Evolutionary conservation across 148 eudicot species (phyloP), one percentile per base, ranked within the genome.

Genomic region (Amaranthus hypochondriacus): DNA sequence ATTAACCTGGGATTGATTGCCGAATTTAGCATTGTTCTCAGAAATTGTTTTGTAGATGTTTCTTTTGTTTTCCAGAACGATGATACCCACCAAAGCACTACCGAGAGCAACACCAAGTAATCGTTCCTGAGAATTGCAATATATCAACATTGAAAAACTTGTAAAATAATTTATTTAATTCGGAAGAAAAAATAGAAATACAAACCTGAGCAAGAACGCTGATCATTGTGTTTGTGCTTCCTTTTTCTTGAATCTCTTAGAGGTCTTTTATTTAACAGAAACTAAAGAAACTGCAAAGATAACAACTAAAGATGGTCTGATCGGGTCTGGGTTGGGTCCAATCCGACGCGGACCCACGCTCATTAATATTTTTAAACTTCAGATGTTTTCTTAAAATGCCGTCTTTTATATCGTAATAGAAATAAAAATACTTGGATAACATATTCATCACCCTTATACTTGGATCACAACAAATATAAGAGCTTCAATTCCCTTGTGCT

Each of bases 161-260:
- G n/a, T 52, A 28, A 3, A 11, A 21, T 3, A 7, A 12, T 28
- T 11, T 61, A 18, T 18, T 3, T 3, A 62, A 56, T n/a, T 1
- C 3, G 8, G 70, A 64, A 48, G 15, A 66, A 57, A 14, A 4
- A 13, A 56, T 13, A 18, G 14, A 44, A 64, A 62, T 15, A 3
- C 9, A 42, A 4, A 90, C 96, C 88, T 88, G 96, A 75, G 89
- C 83, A 8, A 90, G 86, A 76, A 88, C 81, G 87, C 92, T 90
- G 74, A 90, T 82, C 92, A 90, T 90, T 70, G 75, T 73, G 57
- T 15, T 48, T 50, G 39, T 13, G 39, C 39, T 11, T 70, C 4
- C 67, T 69, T 14, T 50, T 65, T 21, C 42, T 42, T 6, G 9
- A 3, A 44, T 56, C 5, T 14, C 60, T 0, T 0, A 11, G 2